Conservation (phyloP, 495 filamentous ascomycete species). For the Mytilinidion resinicola region DNA sequence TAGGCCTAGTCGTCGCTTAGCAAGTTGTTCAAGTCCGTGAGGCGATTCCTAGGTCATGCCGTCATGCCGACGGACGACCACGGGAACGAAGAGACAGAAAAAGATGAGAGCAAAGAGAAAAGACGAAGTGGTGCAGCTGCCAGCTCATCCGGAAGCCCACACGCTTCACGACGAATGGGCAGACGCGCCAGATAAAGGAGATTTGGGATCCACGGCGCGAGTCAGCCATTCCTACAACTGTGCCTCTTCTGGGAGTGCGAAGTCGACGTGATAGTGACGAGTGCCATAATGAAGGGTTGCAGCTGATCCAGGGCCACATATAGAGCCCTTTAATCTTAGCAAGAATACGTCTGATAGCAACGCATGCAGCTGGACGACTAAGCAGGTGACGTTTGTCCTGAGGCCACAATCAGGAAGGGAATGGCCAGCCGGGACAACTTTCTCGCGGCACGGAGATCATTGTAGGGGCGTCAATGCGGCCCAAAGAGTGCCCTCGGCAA, state of each 20-base stretch:
- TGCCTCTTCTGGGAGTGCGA: conserved; percentile 5
- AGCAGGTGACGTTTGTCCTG: conserved; percentile 12
- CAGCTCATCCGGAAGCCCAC: conserved; percentile 18
- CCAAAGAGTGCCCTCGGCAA: conserved; percentile 11
- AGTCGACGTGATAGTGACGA: background rate
- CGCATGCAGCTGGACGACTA: background rate
- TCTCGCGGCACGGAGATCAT: conserved; percentile 20
- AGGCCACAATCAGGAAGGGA: conserved; percentile 14
- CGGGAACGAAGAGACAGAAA: background rate
- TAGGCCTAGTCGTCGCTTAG: conserved; percentile 24
- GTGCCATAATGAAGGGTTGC: background rate
- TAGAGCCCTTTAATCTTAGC: conserved; percentile 27
- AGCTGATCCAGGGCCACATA: conserved; percentile 1
- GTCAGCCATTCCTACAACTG: conserved; percentile 16
- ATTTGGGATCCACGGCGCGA: conserved; percentile 22
- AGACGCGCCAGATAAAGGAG: conserved; percentile 21
- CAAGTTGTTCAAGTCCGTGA: conserved; percentile 10
- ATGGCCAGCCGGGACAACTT: conserved; percentile 1
- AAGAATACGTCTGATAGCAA: conserved; percentile 3
- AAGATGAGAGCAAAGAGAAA: background rate
- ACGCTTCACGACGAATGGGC: conserved; percentile 9
- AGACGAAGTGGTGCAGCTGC: background rate
- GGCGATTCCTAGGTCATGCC: conserved; percentile 19
- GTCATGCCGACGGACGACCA: conserved; percentile 14
- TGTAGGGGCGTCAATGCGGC: conserved; percentile 22